These are phyloP conservation scores for Lactarius pseudohatsudake DNA, from an alignment of 768 basidiomycete genomes.

Conservation along the genomic window DNA sequence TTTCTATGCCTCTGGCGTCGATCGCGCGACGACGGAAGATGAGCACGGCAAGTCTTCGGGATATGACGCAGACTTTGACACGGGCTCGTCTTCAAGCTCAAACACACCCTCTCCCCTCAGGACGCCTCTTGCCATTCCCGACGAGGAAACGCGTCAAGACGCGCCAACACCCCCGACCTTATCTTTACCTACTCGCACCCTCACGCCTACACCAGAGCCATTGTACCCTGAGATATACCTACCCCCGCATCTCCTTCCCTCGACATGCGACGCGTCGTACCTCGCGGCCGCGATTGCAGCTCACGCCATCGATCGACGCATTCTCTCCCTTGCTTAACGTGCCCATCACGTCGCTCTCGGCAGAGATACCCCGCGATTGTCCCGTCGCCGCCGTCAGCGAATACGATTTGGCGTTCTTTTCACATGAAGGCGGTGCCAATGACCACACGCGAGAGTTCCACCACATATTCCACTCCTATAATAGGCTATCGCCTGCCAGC, in stretches of 20 bases:
- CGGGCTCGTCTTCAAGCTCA: not conserved
- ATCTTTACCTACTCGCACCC: not conserved
- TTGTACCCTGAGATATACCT: slow-evolving; percentile 14
- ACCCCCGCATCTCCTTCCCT: slow-evolving; percentile 13
- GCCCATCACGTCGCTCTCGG: not conserved
- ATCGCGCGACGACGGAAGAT: not conserved
- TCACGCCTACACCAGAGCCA: not conserved
- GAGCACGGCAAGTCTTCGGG: not conserved
- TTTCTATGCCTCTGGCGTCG: not conserved
- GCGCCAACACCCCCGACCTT: not conserved
- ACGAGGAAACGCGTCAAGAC: not conserved
- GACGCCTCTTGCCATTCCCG: not conserved
- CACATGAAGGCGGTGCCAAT: not conserved
- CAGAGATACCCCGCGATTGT: not conserved
- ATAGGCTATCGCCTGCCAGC: not conserved
- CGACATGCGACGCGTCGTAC: slow-evolving; percentile 4
- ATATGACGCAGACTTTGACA: not conserved
- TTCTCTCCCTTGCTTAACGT: not conserved
- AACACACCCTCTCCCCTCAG: not conserved
- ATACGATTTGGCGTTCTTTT: not conserved
- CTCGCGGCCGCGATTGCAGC: slow-evolving; percentile 9
- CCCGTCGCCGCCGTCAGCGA: not conserved
- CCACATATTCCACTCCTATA: not conserved
- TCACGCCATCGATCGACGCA: not conserved
- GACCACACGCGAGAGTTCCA: not conserved